These are phyloP conservation scores for Obba rivulosa DNA, from an alignment of 768 basidiomycete genomes.

Conservation along the genomic window DNA sequence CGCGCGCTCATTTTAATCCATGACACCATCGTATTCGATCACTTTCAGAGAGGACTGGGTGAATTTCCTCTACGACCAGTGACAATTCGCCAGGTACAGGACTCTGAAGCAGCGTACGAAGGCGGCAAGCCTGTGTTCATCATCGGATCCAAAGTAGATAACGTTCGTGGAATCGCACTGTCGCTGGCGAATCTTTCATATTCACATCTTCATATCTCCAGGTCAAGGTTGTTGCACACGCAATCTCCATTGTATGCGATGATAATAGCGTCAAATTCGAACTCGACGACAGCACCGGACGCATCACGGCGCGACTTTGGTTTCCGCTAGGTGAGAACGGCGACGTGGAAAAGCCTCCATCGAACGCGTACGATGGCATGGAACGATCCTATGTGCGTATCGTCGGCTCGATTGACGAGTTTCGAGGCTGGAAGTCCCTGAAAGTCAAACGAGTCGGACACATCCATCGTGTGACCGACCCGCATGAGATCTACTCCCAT, in stretches of 20 bases:
- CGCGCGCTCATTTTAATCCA: too few relatives aligned
- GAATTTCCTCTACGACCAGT: slow-evolving; percentile 47
- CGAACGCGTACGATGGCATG: not conserved
- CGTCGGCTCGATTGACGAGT: slow-evolving; percentile 6
- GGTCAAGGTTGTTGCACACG: slow-evolving; percentile 12
- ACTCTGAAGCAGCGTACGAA: slow-evolving; percentile 35
- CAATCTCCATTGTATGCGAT: not conserved
- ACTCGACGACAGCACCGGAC: not conserved
- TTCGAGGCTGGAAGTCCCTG: not conserved
- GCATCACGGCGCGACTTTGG: slow-evolving; percentile 29
- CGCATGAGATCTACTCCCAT: slow-evolving; percentile 45
- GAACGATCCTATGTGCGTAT: slow-evolving; percentile 10
- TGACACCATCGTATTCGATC: too few relatives aligned
- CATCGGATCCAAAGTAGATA: slow-evolving; percentile 36
- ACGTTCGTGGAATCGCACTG: too few relatives aligned
- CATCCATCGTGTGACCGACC: slow-evolving; percentile 38
- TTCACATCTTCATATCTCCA: slow-evolving; percentile 39
- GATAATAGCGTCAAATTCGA: too few relatives aligned
- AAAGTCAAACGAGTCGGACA: slow-evolving; percentile 5
- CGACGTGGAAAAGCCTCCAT: slow-evolving; percentile 9
- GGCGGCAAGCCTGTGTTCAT: slow-evolving; percentile 42
- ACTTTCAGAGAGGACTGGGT: too few relatives aligned
- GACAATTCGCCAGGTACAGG: slow-evolving; percentile 48
- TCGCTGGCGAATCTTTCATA: slow-evolving; percentile 23
- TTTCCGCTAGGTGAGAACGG: slow-evolving; percentile 21